Base-by-base conservation (phyloP, 192 early-diverging fungal genomes). In the Cetraspora pellucida region DNA sequence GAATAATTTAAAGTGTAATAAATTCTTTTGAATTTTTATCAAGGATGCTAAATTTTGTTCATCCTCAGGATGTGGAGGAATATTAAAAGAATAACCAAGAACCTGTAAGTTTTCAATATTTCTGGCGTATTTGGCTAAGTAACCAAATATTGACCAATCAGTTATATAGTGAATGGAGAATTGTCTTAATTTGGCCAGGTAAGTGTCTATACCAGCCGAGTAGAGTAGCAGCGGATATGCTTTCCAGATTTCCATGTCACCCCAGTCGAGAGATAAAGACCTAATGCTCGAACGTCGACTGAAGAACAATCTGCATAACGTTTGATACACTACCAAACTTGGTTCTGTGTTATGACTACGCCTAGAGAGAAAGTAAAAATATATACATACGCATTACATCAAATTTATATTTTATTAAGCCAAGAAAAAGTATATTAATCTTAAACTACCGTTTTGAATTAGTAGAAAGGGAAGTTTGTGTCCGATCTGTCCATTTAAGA, bases 21-120 rank as follows among this genome's bases (percentile, higher is more conserved):
- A 31, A 59, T 64, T 55, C 17, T 46, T 63, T 63, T 75, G 74
- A 19, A 46, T 64, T 1, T 8, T 63, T 21, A 75, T 75, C n/a
- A 75, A 75, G 3, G 44, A 60, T 25, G 44, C 58, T 47, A 75
- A 75, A 75, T 75, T 49, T 46, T 75, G 52, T 31, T 75, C 74
- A 49, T 75, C 74, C 19, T 46, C 44, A 27, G 54, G 61, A 59
- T 75, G 54, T 28, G 74, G 74, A n/a, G 74, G 21, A n/a, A 21
- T 44, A 31, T 45, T n/a, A 59, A 75, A 63, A 21, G 74, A 60
- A 49, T 75, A 75, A 37, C 27, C 74, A 49, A 75, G 3, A 28
- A 75, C 54, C 19, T 75, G 44, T n/a, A 75, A 50, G n/a, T 19
- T 64, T 75, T 75, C 59, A 50, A 75, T 61, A 28, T 75, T 75